Base-by-base conservation (phyloP, 441 rosid species). In the Gossypium schwendimanii region DNA sequence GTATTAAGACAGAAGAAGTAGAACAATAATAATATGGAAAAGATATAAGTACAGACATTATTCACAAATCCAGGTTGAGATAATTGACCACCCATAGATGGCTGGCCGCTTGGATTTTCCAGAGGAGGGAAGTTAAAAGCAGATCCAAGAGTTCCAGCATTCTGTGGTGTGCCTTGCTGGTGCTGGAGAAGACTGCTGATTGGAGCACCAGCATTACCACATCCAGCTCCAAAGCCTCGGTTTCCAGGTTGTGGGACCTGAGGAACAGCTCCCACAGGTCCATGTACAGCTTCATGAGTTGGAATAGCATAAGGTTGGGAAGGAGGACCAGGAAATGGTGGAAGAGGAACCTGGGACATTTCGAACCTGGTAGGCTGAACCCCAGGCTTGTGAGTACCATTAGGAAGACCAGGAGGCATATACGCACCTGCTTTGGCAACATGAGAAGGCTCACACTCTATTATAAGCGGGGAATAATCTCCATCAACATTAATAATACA, bases 181-280 rank as follows among this genome's bases (percentile, higher is more conserved):
- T 92, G 92, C 0, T 85, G 85, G 47, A 89, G 94, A 82, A 90
- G 97, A 77, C 94, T 87, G 45, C 97, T 97, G 74, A 84, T 92
- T 54, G 97, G 88, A 77, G 89, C 77, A 76, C 91, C 85, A 64
- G 88, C 78, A 80, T 73, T 83, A 63, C 92, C 95, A 60, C 94
- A 93, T 28, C 97, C 99, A 81, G 97, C 85, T 21, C 94, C 97
- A 81, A 94, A 92, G 77, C 99, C 96, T 1, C 88, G 90, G 79
- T 81, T 84, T 80, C 96, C 98, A 28, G 97, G 96, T 55, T 85
- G 88, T 81, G 98, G 92, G 68, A 83, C 96, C 77, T 91, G 98
- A 76, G 96, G 89, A 77, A 89, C 95, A 77, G 94, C 87, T 65
- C 97, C 98, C 75, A 93, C 95, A 9, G 99, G 98, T 77, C 99